Evolutionary conservation across 2,329 filamentous ascomycete genomes (phyloP).

Genomic region (Fusarium illudens): DNA sequence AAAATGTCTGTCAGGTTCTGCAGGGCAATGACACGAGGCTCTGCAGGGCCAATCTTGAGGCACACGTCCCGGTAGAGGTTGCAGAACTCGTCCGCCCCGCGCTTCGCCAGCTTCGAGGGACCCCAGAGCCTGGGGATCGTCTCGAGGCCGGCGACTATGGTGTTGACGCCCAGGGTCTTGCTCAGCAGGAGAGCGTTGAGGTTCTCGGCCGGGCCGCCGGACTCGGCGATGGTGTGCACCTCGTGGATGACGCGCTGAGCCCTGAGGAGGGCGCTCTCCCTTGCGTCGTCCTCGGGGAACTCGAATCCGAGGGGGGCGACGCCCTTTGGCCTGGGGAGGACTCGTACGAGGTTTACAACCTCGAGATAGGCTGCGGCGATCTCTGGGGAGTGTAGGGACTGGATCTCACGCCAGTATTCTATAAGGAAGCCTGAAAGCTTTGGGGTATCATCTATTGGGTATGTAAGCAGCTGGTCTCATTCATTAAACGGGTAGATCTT

Average conservation of each 20-base stretch:
- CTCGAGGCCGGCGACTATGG: conserved; percentile 50
- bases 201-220: conserved; percentile 30
- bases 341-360: conserved; percentile 54
- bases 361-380: conserved; percentile 57
- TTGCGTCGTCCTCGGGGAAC: conserved; percentile 20
- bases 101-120: conserved; percentile 37
- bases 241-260: conserved; percentile 49
- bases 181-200: conserved; percentile 44
- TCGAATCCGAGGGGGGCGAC: conserved; percentile 33
- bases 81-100: conserved; percentile 47
- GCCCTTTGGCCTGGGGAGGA: conserved; percentile 39
- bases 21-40: conserved; percentile 58
- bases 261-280: conserved; percentile 51
- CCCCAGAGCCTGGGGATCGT: conserved; percentile 46
- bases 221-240: conserved; percentile 47
- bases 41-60: conserved; percentile 49
- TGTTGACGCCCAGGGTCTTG: conserved; percentile 44
- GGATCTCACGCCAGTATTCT: conserved; percentile 36
- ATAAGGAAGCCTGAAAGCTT: conserved; percentile 44
- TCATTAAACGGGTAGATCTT: conserved; percentile 36
- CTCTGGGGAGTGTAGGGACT: conserved; percentile 49
- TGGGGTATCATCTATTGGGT: conserved; percentile 42
- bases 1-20: conserved; percentile 57
- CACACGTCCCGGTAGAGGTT: conserved; percentile 55
- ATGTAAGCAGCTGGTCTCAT: conserved; percentile 25